Base-by-base conservation (phyloP, 1,284 basidiomycete genomes). In the Marasmius oreades region DNA sequence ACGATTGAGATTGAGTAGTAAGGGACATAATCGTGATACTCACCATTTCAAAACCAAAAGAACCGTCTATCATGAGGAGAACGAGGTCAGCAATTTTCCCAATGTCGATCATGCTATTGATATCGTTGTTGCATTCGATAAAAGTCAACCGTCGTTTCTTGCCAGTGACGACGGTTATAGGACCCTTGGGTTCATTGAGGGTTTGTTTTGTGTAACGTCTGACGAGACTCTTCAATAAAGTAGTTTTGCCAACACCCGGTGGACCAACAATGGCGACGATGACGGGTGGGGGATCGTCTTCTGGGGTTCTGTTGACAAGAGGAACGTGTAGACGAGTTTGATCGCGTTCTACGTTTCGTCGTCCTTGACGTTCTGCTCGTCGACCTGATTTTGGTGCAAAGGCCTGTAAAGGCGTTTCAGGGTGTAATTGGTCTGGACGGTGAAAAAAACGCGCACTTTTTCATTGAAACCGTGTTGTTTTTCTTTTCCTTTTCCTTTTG, bases 11-110 rank as follows among this genome's bases (percentile, higher is more conserved):
- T n/a, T n/a, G n/a, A n/a, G n/a, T n/a, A n/a, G n/a, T n/a, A n/a
- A n/a, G n/a, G n/a, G n/a, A n/a, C n/a, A n/a, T n/a, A n/a, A n/a
- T n/a, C n/a, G n/a, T 37, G 5, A 18, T 2, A 64, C 84, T 61
- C 61, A 93, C 93, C 97, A 99, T 99, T 75, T 99, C 96, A 65
- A 99, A 97, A 1, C 96, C 96, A 71, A 96, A 98, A 42, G 92
- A 95, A 3, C 93, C 96, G 67, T 99, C 97, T 64, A 99, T 92
- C 93, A 98, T 95, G 62, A 99, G 85, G 45, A 99, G 77, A 2
- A 99, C 92, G 48, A 99, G 78, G 73, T 99, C 97, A 5, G 93
- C 96, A 58, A 99, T 86, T 73, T 99, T 99, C 57, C 88, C 95
- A 64, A 98, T 80, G 78, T 99, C 97, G 61, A 99, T 92, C 95